Conservation (phyloP, 129 eudicot species). For the Arctium minus region DNA sequence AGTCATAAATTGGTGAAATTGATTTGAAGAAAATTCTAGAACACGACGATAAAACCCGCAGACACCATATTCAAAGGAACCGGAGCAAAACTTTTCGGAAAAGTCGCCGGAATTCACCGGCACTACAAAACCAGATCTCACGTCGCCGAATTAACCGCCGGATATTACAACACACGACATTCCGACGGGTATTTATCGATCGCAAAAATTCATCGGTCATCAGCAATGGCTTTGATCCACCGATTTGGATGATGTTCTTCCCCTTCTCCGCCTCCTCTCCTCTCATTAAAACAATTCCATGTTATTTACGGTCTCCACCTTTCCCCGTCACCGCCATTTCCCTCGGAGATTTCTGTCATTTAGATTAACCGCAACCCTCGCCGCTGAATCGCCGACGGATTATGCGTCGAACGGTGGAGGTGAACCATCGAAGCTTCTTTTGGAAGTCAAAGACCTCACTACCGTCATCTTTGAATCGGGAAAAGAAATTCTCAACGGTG, state of each 20-base stretch:
- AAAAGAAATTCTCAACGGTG: too few relatives aligned
- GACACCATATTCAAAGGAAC: conserved; percentile 66
- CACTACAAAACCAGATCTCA: conserved; percentile 89
- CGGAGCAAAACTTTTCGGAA: conserved; percentile 75
- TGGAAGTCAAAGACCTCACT: too few relatives aligned
- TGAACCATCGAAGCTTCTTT: background rate
- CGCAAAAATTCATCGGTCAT: conserved; percentile 37
- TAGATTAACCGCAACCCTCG: conserved; percentile 40
- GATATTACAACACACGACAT: conserved; percentile 73
- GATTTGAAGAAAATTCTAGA: conserved; percentile 28
- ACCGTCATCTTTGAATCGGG: too few relatives aligned
- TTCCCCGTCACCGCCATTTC: conserved; percentile 24
- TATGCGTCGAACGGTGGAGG: conserved; percentile 28
- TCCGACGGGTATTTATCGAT: conserved; percentile 74
- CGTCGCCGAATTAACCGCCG: conserved; percentile 93
- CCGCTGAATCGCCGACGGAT: conserved; percentile 47
- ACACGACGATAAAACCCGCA: conserved; percentile 81
- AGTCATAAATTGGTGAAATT: too few relatives aligned
- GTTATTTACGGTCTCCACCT: conserved; percentile 8
- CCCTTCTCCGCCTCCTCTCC: conserved; percentile 19
- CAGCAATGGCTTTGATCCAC: conserved; percentile 56
- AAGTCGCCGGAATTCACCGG: conserved; percentile 97
- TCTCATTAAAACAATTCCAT: conserved; percentile 24
- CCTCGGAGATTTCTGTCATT: conserved; percentile 4
- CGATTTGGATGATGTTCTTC: conserved; percentile 31